Base-by-base conservation (phyloP, 2,329 filamentous ascomycete species). In the Peltaster fructicola region DNA sequence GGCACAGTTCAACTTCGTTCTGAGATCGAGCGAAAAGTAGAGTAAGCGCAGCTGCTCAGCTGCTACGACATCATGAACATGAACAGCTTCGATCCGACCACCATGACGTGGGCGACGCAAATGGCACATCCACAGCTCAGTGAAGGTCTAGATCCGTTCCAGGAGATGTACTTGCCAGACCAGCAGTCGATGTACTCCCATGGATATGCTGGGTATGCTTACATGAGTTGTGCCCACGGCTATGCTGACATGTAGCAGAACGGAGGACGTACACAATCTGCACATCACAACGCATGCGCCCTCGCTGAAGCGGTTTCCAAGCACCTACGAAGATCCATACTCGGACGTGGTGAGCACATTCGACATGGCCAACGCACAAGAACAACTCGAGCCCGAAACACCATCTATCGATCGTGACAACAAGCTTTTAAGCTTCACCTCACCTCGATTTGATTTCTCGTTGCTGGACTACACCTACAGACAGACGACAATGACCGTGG, bases 391-490 rank as follows among this genome's bases (percentile, higher is more conserved):
- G 12, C 29, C 37, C 19, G 59, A 65, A 32, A 61, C 61, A 33
- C 58, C 65, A 14, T 68, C 62, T 17, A 68, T 72, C 42, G 67
- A 73, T 30, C 65, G 65, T 38, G 68, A 72, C 45, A 65, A 73
- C 47, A 62, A 61, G 45, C 52, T 62, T 12, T 51, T 63, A 24
- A 54, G 57, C 47, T 63, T 63, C 48, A 58, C 53, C 1, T 40
- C 50, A n/a, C 59, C 59, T 4, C 41, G 37, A 18, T 48, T 57
- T 23, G 49, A 67, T 26, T 72, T 67, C 17, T 63, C 64, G 4
- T 54, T 80, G 6, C 50, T 81, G 23, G 75, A 79, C 37, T 74
- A 75, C 34, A 52, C 60, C 5, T 72, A 68, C 25, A 62, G 71
- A 24, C 59, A 66, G 30, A 65, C 66, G 15, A 69, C 76, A 27